phyloP scores from a whole-genome alignment of 331 rosid genomes.

The Cydonia oblonga region DNA sequence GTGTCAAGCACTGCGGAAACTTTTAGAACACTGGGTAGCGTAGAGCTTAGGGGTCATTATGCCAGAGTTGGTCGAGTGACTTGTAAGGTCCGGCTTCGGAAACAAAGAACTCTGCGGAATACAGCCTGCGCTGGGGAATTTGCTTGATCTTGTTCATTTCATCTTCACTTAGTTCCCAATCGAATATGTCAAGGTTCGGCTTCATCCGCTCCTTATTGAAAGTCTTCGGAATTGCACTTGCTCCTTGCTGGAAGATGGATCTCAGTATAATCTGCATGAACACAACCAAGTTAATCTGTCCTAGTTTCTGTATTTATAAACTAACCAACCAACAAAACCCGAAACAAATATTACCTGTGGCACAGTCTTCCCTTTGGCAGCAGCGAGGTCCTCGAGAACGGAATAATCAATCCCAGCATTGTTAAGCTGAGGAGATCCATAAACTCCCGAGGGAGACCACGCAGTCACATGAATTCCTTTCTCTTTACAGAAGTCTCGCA shows the following conservation, averaged over 20 bases:
- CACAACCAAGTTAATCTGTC: background rate
- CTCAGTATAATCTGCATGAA: background rate
- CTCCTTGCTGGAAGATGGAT: slow-evolving; percentile 1
- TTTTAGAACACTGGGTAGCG: background rate
- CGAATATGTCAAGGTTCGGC: background rate
- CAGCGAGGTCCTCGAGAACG: background rate
- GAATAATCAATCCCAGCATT: background rate
- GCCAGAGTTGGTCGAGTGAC: background rate
- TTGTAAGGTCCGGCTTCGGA: background rate
- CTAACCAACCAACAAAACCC: background rate
- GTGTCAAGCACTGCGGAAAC: too few species aligned
- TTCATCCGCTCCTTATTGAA: slow-evolving; percentile 5
- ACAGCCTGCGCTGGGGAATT: background rate
- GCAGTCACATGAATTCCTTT: slow-evolving; percentile 17
- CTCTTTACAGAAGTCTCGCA: slow-evolving; percentile 27
- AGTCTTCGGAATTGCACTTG: background rate
- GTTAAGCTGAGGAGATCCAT: background rate
- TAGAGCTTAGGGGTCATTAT: background rate
- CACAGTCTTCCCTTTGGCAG: background rate
- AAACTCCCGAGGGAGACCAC: background rate
- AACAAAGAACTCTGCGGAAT: background rate
- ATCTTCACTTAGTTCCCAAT: background rate
- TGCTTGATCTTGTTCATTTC: slow-evolving; percentile 3
- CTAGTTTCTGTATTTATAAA: background rate
- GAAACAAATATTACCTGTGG: background rate